Base-by-base conservation (phyloP, 805 yeast genomes). In the Metschnikowia continentalis region DNA sequence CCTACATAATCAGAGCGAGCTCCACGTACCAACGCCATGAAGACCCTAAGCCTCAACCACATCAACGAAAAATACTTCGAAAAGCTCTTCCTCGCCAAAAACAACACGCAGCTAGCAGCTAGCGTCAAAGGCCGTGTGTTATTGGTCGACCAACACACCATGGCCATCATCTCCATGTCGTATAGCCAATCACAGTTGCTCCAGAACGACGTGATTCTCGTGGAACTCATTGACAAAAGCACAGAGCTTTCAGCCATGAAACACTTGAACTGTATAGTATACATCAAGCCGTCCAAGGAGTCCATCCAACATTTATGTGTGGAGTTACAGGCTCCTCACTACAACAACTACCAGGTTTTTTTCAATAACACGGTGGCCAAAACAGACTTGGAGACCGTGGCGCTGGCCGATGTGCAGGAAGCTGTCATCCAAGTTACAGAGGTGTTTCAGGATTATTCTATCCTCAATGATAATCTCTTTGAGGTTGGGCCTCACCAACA, bases 361-460 rank as follows among this genome's bases (percentile, higher is more conserved):
- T 90, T 92, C 74, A 86, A 82, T 64, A 90, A 90, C 64, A 73
- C 82, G 14, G 77, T 91, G 32, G 76, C 82, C 47, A 94, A 92
- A 68, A 74, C 83, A 23, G 87, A 88, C 55, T 67, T 94, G 58
- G 99, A 94, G 64, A 76, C 88, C 46, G 64, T 94, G 43, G 98
- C 99, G 0, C 96, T 90, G 66, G 80, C 88, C 2, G 99, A 94
- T 66, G 94, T 88, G 62, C 75, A 83, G 60, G 98, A 92, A 64
- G 81, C 83, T 8, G 86, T 94, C 8, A 71, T 77, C 5, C 80
- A 80, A 52, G 90, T 94, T 4, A 82, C 86, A 47, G 99, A 94
- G 63, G 64, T 91, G 37, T 94, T 90, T 64, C 88, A 85, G 59
- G 97, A 94, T 67, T 91, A 86, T 64, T 75, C 81, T 54, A 83